Conservation (phyloP, 2,329 filamentous ascomycete genomes). For the Paracoccidioides lutzii region DNA sequence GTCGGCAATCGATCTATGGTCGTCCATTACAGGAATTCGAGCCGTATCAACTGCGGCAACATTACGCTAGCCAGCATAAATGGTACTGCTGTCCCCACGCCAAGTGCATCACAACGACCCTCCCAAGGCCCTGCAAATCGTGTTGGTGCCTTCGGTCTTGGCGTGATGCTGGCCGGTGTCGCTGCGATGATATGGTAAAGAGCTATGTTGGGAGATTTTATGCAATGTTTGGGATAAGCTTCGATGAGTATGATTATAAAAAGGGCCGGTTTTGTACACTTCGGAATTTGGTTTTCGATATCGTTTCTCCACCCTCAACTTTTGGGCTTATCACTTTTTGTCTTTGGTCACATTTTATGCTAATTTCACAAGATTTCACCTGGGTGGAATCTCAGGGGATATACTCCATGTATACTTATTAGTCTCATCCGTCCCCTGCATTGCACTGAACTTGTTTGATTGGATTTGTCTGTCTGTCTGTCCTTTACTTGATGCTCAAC, state of each 20-base stretch:
- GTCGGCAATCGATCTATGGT: conserved; percentile 44
- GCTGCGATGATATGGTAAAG: not conserved
- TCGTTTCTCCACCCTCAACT: no score
- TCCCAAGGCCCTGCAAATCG: not conserved
- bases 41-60: conserved; percentile 45
- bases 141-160: not conserved
- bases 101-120: not conserved
- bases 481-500: no score
- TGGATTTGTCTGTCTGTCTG: no score
- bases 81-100: not conserved
- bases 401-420: no score
- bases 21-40: conserved; percentile 40
- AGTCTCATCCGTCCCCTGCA: no score
- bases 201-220: not conserved
- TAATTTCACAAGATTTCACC: no score
- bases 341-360: no score
- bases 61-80: conserved; percentile 23
- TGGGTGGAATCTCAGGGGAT: no score
- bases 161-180: not conserved
- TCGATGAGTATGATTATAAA: not conserved
- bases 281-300: no score
- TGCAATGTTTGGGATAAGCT: not conserved
- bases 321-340: no score
- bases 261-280: no score
- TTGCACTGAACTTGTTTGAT: no score